Evolutionary conservation across 768 basidiomycete species (phyloP), one percentile per base, ranked within the genome.

Genomic region (Russula sp.): DNA sequence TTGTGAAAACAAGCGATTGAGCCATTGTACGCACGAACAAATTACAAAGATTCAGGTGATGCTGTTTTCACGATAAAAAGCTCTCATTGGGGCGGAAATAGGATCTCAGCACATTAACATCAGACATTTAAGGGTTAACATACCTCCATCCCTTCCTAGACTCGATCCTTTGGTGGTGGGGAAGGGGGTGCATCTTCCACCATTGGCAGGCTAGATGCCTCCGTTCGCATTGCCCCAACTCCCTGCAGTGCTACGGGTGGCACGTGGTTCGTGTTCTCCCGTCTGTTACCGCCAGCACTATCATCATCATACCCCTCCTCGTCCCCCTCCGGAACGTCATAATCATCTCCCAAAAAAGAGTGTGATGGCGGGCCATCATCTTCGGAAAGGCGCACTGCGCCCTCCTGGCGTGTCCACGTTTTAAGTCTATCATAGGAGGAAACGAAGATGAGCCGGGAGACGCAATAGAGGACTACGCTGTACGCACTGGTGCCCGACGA

Each of bases 301-400:
- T 80, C 81, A 50, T 80, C 76, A n/a, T 79, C 79, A 55, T 81
- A 8, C 9, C 4, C 45, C 4, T 40, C 52, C 9, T 55, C 58
- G 1, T 14, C 73, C 31, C 78, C 80, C 6, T 81, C 59, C 7
- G 50, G 67, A 37, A 75, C 82, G 42, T 82, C 82, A 48, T 80
- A 77, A n/a, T 80, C 82, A 60, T 82, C 81, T 45, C 74, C 78
- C 60, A 88, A 66, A 63, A 87, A 87, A 56, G 82, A 81, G 34
- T 76, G 75, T n/a, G 84, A 80, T 31, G 85, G 78, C 10, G 86
- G 86, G 0, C 85, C 84, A 56, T 87, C 85, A 65, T 88, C 86
- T 69, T 82, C 80, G 56, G 85, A 86, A 37, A 88, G 77, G 10
- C 86, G 79, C 59, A 88, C 85, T 6, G 71, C 77, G 8, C 86